Base-by-base conservation (phyloP, 495 filamentous ascomycete genomes). In the Penicillium flavigenum region DNA sequence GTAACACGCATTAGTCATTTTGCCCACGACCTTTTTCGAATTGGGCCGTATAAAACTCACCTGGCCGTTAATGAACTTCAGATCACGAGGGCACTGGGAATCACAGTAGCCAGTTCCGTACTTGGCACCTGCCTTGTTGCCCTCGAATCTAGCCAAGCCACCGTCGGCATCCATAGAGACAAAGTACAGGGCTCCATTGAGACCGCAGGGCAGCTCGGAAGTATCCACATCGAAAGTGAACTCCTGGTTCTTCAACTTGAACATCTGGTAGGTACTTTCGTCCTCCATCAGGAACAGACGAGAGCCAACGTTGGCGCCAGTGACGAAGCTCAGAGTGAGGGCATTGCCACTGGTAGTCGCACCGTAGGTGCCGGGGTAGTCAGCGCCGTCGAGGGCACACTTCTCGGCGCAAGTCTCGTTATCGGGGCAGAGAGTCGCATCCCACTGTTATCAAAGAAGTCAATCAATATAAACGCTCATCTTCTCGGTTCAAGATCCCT, bases 21-120 rank as follows among this genome's bases (percentile, higher is more conserved):
- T 32, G 8, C 9, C 12, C 19, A 5, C 22, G 4, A 24, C 19
- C 1, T 1, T 17, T 5, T n/a, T n/a, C 4, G 32, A 14, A 24
- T 9, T 9, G 20, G 14, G 3, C 1, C 2, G 8, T 10, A 17
- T 5, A 16, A 24, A 3, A 47, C 49, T 54, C 8, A 54, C 62
- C 68, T 80, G 66, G n/a, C 85, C 87, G 60, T 87, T 79, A 69
- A 89, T 87, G 72, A 89, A 91, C 59, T 83, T 84, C 51, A 86
- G 64, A 58, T 86, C 83, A 14, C 75, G 74, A 1, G 82, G 81
- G 62, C 87, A 91, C 68, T 90, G 87, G 12, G 86, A 82, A 68
- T 91, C 88, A 60, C 88, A 91, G 68, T 91, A 90, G 0, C 87
- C 87, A 0, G 87, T 88, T n/a, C 88, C 87, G 53, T 88, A 89